Conservation (phyloP, 2,329 filamentous ascomycete species). For the Ophiosphaerella korrae region DNA sequence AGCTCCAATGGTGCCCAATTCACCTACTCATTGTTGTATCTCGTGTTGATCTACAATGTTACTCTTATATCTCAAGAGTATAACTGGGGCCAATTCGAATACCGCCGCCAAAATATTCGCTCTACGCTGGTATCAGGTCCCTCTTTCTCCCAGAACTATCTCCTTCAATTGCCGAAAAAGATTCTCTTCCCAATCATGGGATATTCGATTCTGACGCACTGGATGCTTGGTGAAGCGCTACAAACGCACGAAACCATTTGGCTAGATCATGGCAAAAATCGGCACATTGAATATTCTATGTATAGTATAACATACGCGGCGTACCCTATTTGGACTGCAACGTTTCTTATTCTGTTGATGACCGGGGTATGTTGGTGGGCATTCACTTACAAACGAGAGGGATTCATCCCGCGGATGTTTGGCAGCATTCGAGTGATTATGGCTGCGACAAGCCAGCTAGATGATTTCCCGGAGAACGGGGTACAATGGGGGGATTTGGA, state of each 20-base stretch:
- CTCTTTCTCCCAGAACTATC: constrained; percentile 33
- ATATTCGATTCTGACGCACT: constrained; percentile 35
- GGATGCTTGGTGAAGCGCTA: constrained; percentile 40
- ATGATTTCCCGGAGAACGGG: constrained; percentile 32
- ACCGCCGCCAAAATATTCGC: constrained; percentile 26
- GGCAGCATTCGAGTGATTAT: constrained; percentile 38
- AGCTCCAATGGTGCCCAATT: constrained; percentile 39
- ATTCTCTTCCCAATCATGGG: constrained; percentile 38
- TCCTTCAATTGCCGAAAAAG: constrained; percentile 38
- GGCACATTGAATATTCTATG: constrained; percentile 25
- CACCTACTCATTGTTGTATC: constrained; percentile 38
- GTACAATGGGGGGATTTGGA: constrained; percentile 35
- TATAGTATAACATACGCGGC: constrained; percentile 32
- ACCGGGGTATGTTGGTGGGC: constrained; percentile 39
- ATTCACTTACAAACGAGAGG: constrained; percentile 37
- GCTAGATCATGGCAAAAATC: constrained; percentile 16
- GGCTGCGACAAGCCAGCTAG: constrained; percentile 31
- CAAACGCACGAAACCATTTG: constrained; percentile 35
- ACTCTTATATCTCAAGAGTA: constrained; percentile 32
- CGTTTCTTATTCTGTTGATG: constrained; percentile 36
- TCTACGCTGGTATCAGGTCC: constrained; percentile 36
- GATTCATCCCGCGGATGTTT: constrained; percentile 43
- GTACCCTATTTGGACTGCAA: constrained; percentile 35
- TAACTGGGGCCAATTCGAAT: constrained; percentile 38
- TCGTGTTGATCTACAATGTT: constrained; percentile 41